Evolutionary conservation across 768 basidiomycete species (phyloP).

Genomic region (Chlorophyllum brunneum): DNA sequence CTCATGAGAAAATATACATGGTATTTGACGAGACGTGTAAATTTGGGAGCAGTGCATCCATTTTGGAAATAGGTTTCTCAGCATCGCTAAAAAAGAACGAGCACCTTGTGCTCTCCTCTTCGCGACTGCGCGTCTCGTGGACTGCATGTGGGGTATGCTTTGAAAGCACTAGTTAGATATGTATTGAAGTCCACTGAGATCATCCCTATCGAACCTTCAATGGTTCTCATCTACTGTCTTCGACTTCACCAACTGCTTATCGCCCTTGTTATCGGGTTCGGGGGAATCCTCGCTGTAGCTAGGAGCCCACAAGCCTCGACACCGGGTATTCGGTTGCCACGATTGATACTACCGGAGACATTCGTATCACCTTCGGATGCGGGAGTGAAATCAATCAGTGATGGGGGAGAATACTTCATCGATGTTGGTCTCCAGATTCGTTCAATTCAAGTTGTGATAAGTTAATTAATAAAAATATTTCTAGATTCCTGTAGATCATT

Average conservation of each 20-base stretch:
- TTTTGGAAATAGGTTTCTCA: neutral
- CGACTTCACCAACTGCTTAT: neutral
- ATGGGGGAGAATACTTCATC: slow-evolving; percentile 8
- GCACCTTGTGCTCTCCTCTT: neutral
- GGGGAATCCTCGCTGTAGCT: neutral
- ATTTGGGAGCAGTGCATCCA: too few species aligned
- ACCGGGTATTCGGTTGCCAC: neutral
- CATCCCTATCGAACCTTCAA: neutral
- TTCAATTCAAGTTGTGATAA: neutral
- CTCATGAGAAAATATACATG: too few species aligned
- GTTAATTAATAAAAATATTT: too few species aligned
- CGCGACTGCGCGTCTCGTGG: neutral
- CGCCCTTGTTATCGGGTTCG: neutral
- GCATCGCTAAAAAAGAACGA: neutral
- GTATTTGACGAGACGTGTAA: too few species aligned
- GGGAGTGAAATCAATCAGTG: neutral
- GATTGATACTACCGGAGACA: neutral
- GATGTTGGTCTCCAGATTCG: neutral
- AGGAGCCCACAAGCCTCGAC: neutral
- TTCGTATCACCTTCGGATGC: neutral
- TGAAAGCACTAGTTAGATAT: neutral
- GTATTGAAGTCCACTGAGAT: neutral
- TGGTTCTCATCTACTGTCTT: neutral
- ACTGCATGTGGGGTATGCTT: neutral
- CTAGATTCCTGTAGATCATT: slow-evolving; percentile 49